Percentiles rank a stretch among this genome's conserved stretches.
Evolutionary conservation across 2,329 filamentous ascomycete species (phyloP).

Genomic region (Neofusicoccum kwambonambiense): DNA sequence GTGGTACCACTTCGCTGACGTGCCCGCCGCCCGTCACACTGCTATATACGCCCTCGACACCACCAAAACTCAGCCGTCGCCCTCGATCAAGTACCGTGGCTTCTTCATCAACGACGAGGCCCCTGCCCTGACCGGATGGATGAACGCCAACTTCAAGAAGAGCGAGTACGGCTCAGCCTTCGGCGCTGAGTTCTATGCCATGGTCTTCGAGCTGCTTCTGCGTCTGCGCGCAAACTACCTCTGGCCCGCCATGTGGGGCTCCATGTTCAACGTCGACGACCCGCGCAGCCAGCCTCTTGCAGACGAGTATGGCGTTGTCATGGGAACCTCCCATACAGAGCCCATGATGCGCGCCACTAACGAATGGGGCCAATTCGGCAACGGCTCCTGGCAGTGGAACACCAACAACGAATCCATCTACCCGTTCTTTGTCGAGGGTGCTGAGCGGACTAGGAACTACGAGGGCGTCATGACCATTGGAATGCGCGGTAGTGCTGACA

Average conservation of each 20-base stretch:
- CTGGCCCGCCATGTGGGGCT: constrained; percentile 71
- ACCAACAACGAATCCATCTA: constrained; percentile 68
- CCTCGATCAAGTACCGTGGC: constrained; percentile 66
- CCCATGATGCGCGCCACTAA: constrained; percentile 63
- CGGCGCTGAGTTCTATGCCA: constrained; percentile 64
- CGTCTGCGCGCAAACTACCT: constrained; percentile 71
- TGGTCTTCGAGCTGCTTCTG: constrained; percentile 69
- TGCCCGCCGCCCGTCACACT: constrained; percentile 51
- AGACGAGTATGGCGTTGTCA: constrained; percentile 71
- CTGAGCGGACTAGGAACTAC: constrained; percentile 63
- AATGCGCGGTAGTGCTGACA: constrained; percentile 71
- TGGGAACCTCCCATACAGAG: constrained; percentile 72
- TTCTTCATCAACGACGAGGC: constrained; percentile 72
- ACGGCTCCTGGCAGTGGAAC: constrained; percentile 68
- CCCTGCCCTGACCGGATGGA: constrained; percentile 66
- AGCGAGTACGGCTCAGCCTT: constrained; percentile 38
- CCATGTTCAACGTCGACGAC: constrained; percentile 72
- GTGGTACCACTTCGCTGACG: constrained; percentile 69
- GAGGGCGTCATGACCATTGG: constrained; percentile 64
- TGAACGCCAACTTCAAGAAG: constrained; percentile 51
- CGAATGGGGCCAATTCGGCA: constrained; percentile 48
- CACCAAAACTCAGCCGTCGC: constrained; percentile 58
- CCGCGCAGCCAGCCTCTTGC: constrained; percentile 65
- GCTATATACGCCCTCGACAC: constrained; percentile 57
- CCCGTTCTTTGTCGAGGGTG: constrained; percentile 67